phyloP scores from a whole-genome alignment of 805 yeast genomes.

The Starmerella gropengiesseri region DNA sequence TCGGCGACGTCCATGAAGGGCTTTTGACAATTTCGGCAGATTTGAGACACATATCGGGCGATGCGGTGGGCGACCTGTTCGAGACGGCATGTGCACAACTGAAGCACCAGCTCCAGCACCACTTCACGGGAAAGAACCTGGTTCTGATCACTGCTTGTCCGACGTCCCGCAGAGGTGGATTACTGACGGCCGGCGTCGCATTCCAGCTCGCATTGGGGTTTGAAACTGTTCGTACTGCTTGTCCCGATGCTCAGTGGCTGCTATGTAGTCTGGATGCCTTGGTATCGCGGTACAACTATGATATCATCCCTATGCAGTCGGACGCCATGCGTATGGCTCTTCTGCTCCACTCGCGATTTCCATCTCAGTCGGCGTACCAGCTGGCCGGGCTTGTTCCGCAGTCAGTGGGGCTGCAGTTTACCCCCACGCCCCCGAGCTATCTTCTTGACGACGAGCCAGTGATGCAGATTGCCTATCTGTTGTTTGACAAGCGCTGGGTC shows the following conservation, averaged over 20 bases:
- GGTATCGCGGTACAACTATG: constrained; percentile 24
- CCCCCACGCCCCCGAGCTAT: constrained; percentile 15
- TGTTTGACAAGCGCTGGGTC: constrained; percentile 73
- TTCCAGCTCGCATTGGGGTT: constrained; percentile 25
- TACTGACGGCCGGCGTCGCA: constrained; percentile 16
- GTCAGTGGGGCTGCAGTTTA: constrained; percentile 23
- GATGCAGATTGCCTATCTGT: constrained; percentile 74
- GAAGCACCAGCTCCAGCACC: constrained; percentile 15
- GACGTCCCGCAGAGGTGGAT: constrained; percentile 17
- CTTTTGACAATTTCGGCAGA: constrained; percentile 20
- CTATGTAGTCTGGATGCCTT: constrained; percentile 21
- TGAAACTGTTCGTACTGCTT: constrained; percentile 17
- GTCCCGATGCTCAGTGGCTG: constrained; percentile 18
- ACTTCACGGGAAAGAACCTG: constrained; percentile 6
- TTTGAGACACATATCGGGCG: constrained; percentile 20
- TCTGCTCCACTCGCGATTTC: constrained; percentile 27
- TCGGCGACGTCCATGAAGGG: constrained; percentile 21
- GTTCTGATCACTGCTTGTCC: constrained; percentile 16
- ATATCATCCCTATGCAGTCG: constrained; percentile 25
- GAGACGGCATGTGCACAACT: constrained; percentile 20
- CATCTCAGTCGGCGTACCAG: constrained; percentile 27
- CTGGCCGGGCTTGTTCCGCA: constrained; percentile 30
- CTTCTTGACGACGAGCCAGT: constrained; percentile 57
- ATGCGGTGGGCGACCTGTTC: constrained; percentile 23
- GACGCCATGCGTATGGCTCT: constrained; percentile 25